Evolutionary conservation across 1,139 yeast genomes (phyloP).

Genomic region (Yamadazyma taylorii): DNA sequence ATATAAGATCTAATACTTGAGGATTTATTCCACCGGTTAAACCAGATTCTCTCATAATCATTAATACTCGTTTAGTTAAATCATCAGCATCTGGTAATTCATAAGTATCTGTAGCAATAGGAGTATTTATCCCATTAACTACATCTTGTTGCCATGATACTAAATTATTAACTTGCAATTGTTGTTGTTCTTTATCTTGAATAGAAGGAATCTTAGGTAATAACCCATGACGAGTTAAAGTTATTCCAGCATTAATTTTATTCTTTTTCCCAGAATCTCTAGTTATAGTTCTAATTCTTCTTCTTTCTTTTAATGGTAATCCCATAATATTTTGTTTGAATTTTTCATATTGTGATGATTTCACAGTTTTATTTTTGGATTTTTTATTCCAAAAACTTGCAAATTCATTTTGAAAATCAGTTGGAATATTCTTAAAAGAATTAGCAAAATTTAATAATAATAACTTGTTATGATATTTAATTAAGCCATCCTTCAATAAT

Average conservation of each 20-base stretch:
- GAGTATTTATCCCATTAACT: conserved; percentile 83
- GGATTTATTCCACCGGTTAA: conserved; percentile 77
- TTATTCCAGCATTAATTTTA: conserved; percentile 71
- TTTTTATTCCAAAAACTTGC: conserved; percentile 59
- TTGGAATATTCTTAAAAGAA: conserved; percentile 67
- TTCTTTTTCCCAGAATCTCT: conserved; percentile 80
- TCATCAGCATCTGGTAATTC: conserved; percentile 82
- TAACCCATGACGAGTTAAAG: conserved; percentile 79
- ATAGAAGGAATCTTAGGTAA: conserved; percentile 88
- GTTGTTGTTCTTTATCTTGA: conserved; percentile 55
- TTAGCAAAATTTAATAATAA: conserved; percentile 81
- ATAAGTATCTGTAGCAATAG: conserved; percentile 72
- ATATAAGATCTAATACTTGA: conserved; percentile 73
- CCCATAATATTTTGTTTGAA: conserved; percentile 87
- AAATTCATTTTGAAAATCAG: conserved; percentile 47
- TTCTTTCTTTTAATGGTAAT: conserved; percentile 79
- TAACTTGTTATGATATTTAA: conserved; percentile 74
- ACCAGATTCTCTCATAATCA: conserved; percentile 90
- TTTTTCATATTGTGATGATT: conserved; percentile 70
- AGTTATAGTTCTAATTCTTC: conserved; percentile 79
- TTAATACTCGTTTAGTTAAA: conserved; percentile 68
- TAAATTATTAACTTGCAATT: conserved; percentile 54
- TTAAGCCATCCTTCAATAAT: conserved; percentile 51
- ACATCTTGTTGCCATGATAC: conserved; percentile 94
- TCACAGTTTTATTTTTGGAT: conserved; percentile 46